Percentiles rank a stretch among this genome's conserved stretches.
phyloP scores from a whole-genome alignment of 2,329 filamentous ascomycete species.

The Fusarium hainanense region DNA sequence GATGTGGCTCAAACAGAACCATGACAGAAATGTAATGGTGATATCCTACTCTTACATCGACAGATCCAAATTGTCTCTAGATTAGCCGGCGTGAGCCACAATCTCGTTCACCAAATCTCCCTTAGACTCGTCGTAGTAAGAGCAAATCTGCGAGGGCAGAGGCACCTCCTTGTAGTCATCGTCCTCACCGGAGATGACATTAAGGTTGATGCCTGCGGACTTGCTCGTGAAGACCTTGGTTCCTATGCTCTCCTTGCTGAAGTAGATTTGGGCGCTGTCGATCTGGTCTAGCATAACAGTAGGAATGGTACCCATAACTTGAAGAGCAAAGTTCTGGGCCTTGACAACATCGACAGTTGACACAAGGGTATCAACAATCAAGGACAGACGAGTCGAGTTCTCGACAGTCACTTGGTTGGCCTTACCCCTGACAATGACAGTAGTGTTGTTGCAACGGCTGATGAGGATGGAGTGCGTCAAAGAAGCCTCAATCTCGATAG shows the following conservation, averaged over 20 bases:
- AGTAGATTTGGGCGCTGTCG: slow-evolving; percentile 88
- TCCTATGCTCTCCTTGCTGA: slow-evolving; percentile 79
- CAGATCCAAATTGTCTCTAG: slow-evolving; percentile 29
- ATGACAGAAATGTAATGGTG: slow-evolving; percentile 1
- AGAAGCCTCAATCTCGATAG: slow-evolving; percentile 83
- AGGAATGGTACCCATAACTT: slow-evolving; percentile 86
- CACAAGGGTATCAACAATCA: slow-evolving; percentile 90
- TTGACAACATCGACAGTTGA: slow-evolving; percentile 96
- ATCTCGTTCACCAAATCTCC: slow-evolving; percentile 90
- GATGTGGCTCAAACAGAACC: not conserved
- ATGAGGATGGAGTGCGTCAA: slow-evolving; percentile 92
- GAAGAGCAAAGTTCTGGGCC: slow-evolving; percentile 91
- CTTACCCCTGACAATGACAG: slow-evolving; percentile 90
- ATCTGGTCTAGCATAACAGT: slow-evolving; percentile 94
- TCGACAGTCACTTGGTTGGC: slow-evolving; percentile 97
- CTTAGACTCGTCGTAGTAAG: slow-evolving; percentile 75
- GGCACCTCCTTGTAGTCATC: slow-evolving; percentile 90
- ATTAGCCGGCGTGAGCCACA: slow-evolving; percentile 88
- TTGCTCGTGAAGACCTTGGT: slow-evolving; percentile 93
- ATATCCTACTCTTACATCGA: slow-evolving; percentile 36
- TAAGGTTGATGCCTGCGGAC: slow-evolving; percentile 86
- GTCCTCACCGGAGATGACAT: slow-evolving; percentile 75
- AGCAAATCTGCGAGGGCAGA: slow-evolving; percentile 88
- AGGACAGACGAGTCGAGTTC: slow-evolving; percentile 84
- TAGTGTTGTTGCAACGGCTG: slow-evolving; percentile 89